Evolutionary conservation across 768 basidiomycete species (phyloP).

Genomic region (Lactifluus piperatus): DNA sequence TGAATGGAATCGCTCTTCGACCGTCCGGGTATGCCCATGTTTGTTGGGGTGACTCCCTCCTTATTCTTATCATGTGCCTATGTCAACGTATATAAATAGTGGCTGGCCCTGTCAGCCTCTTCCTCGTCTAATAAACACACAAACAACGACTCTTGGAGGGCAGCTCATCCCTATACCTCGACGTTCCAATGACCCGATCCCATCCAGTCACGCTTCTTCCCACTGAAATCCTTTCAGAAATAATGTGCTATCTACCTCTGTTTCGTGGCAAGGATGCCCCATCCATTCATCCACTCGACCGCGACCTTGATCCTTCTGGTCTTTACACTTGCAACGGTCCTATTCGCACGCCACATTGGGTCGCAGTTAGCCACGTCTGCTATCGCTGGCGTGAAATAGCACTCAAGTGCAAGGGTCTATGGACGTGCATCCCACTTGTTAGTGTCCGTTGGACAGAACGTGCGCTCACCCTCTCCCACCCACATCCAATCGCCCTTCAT

Average conservation of each 20-base stretch:
- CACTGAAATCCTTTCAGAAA: constrained; percentile 10
- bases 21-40: too few species aligned
- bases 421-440: constrained; percentile 12
- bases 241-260: constrained; percentile 14
- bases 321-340: constrained; percentile 4
- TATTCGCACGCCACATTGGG: constrained; percentile 18
- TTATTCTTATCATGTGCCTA: too few species aligned
- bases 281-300: constrained; percentile 4
- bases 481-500: constrained; percentile 7
- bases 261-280: constrained; percentile 8
- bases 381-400: constrained; percentile 14
- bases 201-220: constrained; percentile 12
- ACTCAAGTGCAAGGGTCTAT: constrained; percentile 9
- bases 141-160: neutral
- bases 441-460: constrained; percentile 5
- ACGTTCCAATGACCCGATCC: neutral
- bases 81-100: too few species aligned
- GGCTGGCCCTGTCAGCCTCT: neutral
- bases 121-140: neutral
- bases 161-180: neutral
- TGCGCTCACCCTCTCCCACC: constrained; percentile 10
- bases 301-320: constrained; percentile 7
- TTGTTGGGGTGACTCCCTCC: too few species aligned
- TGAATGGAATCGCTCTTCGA: too few species aligned
- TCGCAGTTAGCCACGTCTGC: constrained; percentile 17